These are phyloP conservation scores for Scopulariopsis brevicaulis DNA, from an alignment of 2,329 filamentous ascomycete species.

Conservation along the genomic window DNA sequence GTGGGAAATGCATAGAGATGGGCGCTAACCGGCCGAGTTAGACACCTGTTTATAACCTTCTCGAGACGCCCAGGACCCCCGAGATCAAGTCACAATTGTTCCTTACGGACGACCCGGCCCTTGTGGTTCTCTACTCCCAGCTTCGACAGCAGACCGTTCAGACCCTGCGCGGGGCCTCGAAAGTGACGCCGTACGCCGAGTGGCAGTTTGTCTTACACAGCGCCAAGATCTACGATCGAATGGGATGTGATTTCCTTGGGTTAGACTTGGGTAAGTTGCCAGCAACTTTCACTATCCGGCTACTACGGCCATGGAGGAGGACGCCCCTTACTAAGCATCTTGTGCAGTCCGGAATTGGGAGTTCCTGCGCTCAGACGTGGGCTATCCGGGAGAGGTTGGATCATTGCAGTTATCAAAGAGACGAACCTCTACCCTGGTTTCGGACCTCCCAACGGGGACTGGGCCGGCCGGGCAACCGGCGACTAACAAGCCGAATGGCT, in stretches of 20 bases:
- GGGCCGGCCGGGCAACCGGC: slow-evolving; percentile 26
- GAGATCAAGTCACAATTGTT: slow-evolving; percentile 69
- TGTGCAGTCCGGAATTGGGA: slow-evolving; percentile 65
- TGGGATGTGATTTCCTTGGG: slow-evolving; percentile 87
- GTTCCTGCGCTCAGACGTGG: slow-evolving; percentile 44
- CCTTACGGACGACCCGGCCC: slow-evolving; percentile 79
- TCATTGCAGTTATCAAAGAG: slow-evolving; percentile 58
- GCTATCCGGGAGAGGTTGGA: slow-evolving; percentile 37
- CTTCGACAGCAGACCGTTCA: slow-evolving; percentile 72
- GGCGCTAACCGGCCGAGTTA: slow-evolving; percentile 18
- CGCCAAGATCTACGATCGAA: slow-evolving; percentile 71
- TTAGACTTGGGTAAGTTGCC: slow-evolving; percentile 59
- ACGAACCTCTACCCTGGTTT: slow-evolving; percentile 68
- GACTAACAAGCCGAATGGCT: slow-evolving; percentile 29
- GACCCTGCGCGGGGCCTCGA: slow-evolving; percentile 74
- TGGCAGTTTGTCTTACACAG: slow-evolving; percentile 87
- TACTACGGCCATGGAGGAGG: background rate
- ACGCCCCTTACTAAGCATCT: background rate
- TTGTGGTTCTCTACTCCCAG: slow-evolving; percentile 79
- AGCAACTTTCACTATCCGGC: background rate
- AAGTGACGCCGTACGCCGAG: slow-evolving; percentile 66
- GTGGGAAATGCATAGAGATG: background rate
- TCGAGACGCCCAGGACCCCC: slow-evolving; percentile 56
- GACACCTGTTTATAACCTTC: slow-evolving; percentile 67
- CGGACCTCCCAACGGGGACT: slow-evolving; percentile 49